Conservation (phyloP, 176 grass and related monocot species). For the Triticum monococcum region DNA sequence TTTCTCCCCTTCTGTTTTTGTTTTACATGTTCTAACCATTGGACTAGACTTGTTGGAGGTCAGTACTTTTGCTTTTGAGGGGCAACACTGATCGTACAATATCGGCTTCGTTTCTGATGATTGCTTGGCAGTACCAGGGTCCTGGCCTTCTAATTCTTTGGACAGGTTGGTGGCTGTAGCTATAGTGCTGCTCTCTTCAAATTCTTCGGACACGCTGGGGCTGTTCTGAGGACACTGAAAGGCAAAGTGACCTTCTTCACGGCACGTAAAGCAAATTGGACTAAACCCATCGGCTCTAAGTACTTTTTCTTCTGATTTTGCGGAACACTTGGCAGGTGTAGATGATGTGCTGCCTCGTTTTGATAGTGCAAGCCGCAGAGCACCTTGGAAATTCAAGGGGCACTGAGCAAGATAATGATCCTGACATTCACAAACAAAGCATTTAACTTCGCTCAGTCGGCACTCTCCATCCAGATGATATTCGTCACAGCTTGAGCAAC, state of each 20-base stretch:
- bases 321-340: not conserved
- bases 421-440: not conserved
- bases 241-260: too few relatives aligned
- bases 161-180: too few relatives aligned
- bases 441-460: not conserved
- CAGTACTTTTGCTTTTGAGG: not conserved
- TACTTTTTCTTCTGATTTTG: not conserved
- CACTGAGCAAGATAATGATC: constrained; percentile 20
- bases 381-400: constrained; percentile 1
- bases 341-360: not conserved
- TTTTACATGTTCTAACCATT: not conserved
- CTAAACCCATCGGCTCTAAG: not conserved
- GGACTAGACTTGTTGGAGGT: not conserved
- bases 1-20: not conserved
- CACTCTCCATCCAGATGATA: not conserved
- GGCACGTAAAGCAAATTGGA: too few relatives aligned
- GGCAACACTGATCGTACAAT: not conserved
- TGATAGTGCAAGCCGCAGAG: not conserved
- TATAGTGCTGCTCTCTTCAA: too few relatives aligned
- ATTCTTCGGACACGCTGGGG: too few relatives aligned
- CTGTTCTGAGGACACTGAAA: too few relatives aligned
- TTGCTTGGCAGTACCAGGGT: not conserved
- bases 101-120: not conserved
- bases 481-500: constrained; percentile 4
- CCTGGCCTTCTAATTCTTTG: too few relatives aligned